Conservation (phyloP, 2,329 filamentous ascomycete species). For the Lecanosticta acicola region DNA sequence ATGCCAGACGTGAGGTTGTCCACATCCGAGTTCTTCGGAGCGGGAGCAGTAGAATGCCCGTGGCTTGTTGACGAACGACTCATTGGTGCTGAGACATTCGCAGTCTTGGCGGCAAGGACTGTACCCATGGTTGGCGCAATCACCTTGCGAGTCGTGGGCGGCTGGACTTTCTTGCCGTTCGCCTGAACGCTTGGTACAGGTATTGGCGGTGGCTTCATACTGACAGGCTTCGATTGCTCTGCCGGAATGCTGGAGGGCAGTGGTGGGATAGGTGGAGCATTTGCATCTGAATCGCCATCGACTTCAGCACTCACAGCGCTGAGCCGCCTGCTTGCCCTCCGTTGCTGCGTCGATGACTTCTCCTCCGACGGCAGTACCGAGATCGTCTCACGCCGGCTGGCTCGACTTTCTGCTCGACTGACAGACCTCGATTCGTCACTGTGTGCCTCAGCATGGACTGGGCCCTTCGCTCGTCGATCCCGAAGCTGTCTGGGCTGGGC, state of each 20-base stretch:
- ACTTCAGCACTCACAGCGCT: constrained; percentile 31
- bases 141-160: constrained; percentile 17
- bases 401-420: constrained; percentile 19
- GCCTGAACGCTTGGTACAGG: constrained; percentile 16
- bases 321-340: constrained; percentile 25
- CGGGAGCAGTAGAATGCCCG: neutral
- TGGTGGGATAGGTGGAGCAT: constrained; percentile 22
- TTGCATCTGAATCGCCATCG: constrained; percentile 9
- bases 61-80: constrained; percentile 2
- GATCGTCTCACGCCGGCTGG: constrained; percentile 35
- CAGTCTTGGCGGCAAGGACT: constrained; percentile 37
- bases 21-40: constrained; percentile 34
- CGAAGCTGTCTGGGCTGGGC: constrained; percentile 60
- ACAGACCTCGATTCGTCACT: constrained; percentile 23
- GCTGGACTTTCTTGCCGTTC: constrained; percentile 25
- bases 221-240: constrained; percentile 14
- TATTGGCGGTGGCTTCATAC: constrained; percentile 29
- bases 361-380: constrained; percentile 30
- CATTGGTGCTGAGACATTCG: constrained; percentile 18
- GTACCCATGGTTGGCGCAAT: constrained; percentile 28
- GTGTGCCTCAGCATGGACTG: constrained; percentile 19
- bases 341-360: constrained; percentile 25
- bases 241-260: constrained; percentile 8
- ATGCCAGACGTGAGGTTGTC: constrained; percentile 50
- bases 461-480: constrained; percentile 21